Evolutionary conservation across 345 rosid genomes (phyloP).

Genomic region (Zanthoxylum bungeanum): DNA sequence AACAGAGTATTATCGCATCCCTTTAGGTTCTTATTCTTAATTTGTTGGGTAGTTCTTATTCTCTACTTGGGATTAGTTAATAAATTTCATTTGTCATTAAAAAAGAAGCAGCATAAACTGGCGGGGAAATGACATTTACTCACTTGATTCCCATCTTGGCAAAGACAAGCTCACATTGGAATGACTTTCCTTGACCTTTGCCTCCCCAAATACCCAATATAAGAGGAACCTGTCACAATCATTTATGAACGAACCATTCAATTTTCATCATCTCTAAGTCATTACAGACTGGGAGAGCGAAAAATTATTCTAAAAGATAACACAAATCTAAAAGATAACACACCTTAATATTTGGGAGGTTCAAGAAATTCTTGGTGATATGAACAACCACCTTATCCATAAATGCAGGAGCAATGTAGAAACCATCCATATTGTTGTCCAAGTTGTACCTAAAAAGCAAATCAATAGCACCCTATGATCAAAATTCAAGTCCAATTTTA

Average conservation of each 20-base stretch:
- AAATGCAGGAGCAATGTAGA: constrained; percentile 54
- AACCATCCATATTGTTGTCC: constrained; percentile 49
- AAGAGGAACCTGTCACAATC: constrained; percentile 37
- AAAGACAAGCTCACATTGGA: constrained; percentile 60
- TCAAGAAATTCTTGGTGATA: constrained; percentile 53
- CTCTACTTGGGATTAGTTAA: background rate
- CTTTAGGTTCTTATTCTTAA: background rate
- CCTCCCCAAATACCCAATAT: constrained; percentile 65
- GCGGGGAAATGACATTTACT: background rate
- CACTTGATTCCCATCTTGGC: constrained; percentile 61
- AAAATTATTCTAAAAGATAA: background rate
- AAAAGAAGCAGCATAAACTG: background rate
- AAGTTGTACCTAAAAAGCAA: constrained; percentile 24
- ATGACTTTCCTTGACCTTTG: constrained; percentile 64
- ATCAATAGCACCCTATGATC: background rate
- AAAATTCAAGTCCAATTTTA: background rate
- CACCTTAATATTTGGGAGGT: constrained; percentile 53
- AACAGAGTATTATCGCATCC: background rate
- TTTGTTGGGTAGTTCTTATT: background rate
- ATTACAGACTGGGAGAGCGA: background rate
- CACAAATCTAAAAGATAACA: background rate
- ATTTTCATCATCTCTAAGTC: background rate
- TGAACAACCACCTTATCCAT: constrained; percentile 58
- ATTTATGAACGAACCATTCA: background rate
- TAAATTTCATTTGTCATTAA: background rate